These are phyloP conservation scores for Senecio squalidus DNA, from an alignment of 140 eudicot genomes.

Conservation along the genomic window DNA sequence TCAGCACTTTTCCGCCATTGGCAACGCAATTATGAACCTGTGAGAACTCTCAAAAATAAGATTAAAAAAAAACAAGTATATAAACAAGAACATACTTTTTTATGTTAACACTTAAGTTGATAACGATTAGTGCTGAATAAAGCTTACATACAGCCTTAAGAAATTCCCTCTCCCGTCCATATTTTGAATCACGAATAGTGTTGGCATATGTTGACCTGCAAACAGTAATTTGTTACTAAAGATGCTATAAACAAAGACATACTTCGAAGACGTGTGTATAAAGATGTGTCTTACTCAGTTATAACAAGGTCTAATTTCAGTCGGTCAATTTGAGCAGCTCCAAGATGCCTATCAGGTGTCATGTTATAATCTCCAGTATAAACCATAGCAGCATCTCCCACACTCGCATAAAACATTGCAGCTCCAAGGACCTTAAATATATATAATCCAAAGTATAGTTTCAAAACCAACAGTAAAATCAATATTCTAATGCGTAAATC, in stretches of 20 bases:
- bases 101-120: neutral
- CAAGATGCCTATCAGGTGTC: conserved; percentile 96
- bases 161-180: conserved; percentile 85
- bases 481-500: neutral
- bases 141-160: conserved; percentile 72
- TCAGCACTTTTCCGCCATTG: conserved; percentile 86
- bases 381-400: conserved; percentile 77
- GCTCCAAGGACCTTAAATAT: conserved; percentile 74
- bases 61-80: neutral
- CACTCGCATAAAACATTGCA: conserved; percentile 92
- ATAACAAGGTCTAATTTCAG: conserved; percentile 76
- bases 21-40: conserved; percentile 87
- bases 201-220: conserved; percentile 91
- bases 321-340: conserved; percentile 90
- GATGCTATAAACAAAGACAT: neutral
- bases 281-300: conserved; percentile 60
- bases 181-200: conserved; percentile 80
- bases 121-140: neutral
- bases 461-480: neutral
- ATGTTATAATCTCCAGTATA: conserved; percentile 94
- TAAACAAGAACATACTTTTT: too few species aligned
- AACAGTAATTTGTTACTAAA: conserved; percentile 14
- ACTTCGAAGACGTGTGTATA: too few species aligned
- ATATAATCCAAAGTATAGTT: neutral
- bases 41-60: conserved; percentile 2